These are phyloP conservation scores for Yarrowia sp. DNA, from an alignment of 805 yeast species.

Conservation along the genomic window DNA sequence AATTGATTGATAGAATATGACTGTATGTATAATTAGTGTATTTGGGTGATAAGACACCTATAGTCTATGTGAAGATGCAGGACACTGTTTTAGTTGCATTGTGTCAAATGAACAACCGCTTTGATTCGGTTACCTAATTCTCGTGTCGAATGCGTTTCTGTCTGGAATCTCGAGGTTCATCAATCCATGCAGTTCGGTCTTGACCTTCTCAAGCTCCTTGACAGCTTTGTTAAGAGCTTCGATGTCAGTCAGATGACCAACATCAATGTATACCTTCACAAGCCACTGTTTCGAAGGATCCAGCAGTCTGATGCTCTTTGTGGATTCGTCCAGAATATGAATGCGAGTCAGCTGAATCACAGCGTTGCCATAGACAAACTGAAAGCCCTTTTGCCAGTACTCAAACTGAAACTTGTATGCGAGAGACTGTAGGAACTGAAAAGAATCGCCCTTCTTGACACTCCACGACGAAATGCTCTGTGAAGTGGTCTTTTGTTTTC, in stretches of 20 bases:
- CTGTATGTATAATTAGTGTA: not conserved
- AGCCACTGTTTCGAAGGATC: conserved; percentile 48
- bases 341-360: conserved; percentile 63
- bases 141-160: conserved; percentile 79
- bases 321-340: conserved; percentile 50
- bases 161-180: conserved; percentile 77
- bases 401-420: conserved; percentile 74
- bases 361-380: conserved; percentile 66
- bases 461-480: conserved; percentile 70
- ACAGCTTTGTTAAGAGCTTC: conserved; percentile 72
- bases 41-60: not conserved
- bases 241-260: conserved; percentile 74
- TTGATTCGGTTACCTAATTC: conserved; percentile 53
- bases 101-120: too few species aligned
- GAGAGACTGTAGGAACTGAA: conserved; percentile 59
- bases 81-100: too few species aligned
- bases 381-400: conserved; percentile 66
- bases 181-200: conserved; percentile 70
- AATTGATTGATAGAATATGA: conserved; percentile 38
- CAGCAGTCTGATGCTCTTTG: conserved; percentile 41
- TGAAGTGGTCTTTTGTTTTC: conserved; percentile 58
- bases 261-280: conserved; percentile 72
- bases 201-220: conserved; percentile 65
- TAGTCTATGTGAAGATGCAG: not conserved
- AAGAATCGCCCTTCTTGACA: conserved; percentile 51